Base-by-base conservation (phyloP, 805 yeast species). In the Candida quercuum region DNA sequence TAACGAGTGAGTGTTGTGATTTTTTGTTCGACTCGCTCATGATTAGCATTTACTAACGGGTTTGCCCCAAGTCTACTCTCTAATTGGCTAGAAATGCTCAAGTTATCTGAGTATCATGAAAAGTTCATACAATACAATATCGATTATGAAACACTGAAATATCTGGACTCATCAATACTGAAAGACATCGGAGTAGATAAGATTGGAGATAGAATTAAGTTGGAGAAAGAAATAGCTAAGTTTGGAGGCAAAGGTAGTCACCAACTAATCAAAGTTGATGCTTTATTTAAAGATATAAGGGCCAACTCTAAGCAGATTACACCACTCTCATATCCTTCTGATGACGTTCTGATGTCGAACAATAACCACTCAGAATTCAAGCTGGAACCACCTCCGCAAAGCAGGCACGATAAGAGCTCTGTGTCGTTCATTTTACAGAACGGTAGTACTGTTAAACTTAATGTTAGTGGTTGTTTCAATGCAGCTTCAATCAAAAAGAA, bases 201-300 rank as follows among this genome's bases (percentile, higher is more conserved):
- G 46, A 74, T 91, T 13, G 97, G 98, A 1, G 98, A 93, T 57
- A 65, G 96, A 20, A 66, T 91, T 16, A 66, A 82, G 21, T 59
- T 91, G 10, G 76, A 81, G 49, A 64, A 75, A 13, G 79, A 81
- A 16, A 67, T 85, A 3, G 64, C 71, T 22, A 57, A 64, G 29
- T 49, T 77, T 61, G 34, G 55, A 46, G 34, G 47, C 50, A 28
- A 35, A 3, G 36, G 42, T 15, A 21, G 34, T 8, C 20, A 30
- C 4, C 17, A 36, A 22, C 35, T 37, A 6, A 13, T 43, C 2
- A 39, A 40, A 19, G 33, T 46, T 6, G 48, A 51, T 9, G 46
- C 48, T 19, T 36, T 48, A 21, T 47, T 46, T 33, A 30, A 38
- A 3, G 29, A 35, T 10, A 28, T 43, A 25, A 37, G 28, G 14